Evolutionary conservation across 176 grass and related monocot species (phyloP).

Genomic region (Oryza nivara): DNA sequence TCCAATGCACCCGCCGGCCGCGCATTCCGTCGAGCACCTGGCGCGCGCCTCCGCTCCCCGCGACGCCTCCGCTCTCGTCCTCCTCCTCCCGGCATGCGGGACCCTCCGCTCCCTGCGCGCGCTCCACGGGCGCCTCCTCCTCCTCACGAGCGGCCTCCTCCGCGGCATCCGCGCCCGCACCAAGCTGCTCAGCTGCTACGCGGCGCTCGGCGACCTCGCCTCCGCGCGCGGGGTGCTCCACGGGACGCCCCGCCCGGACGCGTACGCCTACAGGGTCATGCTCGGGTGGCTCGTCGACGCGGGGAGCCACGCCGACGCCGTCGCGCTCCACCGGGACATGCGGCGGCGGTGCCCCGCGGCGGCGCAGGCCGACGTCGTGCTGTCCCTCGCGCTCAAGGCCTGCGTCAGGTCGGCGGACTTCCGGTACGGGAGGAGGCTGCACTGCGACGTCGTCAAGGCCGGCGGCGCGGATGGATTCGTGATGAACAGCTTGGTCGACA

Average conservation of each 20-base stretch:
- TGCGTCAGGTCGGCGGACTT: constrained; percentile 47
- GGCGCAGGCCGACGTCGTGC: constrained; percentile 46
- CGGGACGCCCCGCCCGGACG: constrained; percentile 49
- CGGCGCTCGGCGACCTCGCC: constrained; percentile 46
- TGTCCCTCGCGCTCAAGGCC: constrained; percentile 65
- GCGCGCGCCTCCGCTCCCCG: not conserved
- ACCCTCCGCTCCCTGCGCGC: constrained; percentile 42
- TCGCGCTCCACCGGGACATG: constrained; percentile 41
- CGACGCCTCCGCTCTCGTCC: not conserved
- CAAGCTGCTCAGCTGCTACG: constrained; percentile 73
- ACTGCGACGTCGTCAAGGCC: constrained; percentile 46
- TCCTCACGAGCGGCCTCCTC: constrained; percentile 33
- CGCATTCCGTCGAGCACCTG: constrained; percentile 35
- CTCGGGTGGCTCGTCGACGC: constrained; percentile 38
- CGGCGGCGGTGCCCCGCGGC: constrained; percentile 21
- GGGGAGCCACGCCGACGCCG: constrained; percentile 37
- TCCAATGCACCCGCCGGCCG: not conserved
- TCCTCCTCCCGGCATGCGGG: constrained; percentile 45
- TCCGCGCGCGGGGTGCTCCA: constrained; percentile 64
- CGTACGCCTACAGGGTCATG: constrained; percentile 56
- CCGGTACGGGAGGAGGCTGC: constrained; percentile 51
- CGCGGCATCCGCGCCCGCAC: constrained; percentile 40
- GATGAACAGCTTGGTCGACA: constrained; percentile 56
- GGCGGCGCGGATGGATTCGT: constrained; percentile 56
- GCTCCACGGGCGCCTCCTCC: constrained; percentile 54